A percentile compares a stretch with the other conserved stretches of the same genome.
phyloP scores from a whole-genome alignment of 345 rosid genomes.

The Bruguiera gymnorhiza region DNA sequence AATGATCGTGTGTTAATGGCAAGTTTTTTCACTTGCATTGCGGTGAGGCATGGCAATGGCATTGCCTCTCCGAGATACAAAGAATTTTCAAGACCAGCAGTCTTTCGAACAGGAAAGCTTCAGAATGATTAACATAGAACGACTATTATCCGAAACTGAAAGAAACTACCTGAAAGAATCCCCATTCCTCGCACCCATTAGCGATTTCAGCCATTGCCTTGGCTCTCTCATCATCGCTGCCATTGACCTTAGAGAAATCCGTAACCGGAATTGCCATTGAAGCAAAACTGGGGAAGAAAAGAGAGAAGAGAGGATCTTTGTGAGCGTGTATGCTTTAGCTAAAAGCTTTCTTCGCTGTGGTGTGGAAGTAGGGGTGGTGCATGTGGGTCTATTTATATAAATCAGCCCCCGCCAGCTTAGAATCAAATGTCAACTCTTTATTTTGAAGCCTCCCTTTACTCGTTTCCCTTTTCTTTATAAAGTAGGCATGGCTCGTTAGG shows the following conservation, averaged over 20 bases:
- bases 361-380: not conserved
- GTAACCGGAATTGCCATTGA: slow-evolving; percentile 86
- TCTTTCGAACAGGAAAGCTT: too few species aligned
- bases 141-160: not conserved
- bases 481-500: not conserved
- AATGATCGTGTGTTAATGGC: too few species aligned
- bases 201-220: slow-evolving; percentile 65
- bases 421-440: slow-evolving; percentile 15
- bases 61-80: too few species aligned
- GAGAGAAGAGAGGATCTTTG: not conserved
- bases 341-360: not conserved
- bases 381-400: slow-evolving; percentile 29
- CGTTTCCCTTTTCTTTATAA: not conserved
- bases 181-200: slow-evolving; percentile 80
- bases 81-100: too few species aligned
- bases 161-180: slow-evolving; percentile 76
- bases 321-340: slow-evolving; percentile 1
- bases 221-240: slow-evolving; percentile 53
- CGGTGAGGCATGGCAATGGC: too few species aligned
- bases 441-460: not conserved
- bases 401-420: slow-evolving; percentile 19
- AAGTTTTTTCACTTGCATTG: too few species aligned
- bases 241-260: slow-evolving; percentile 75
- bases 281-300: not conserved
- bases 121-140: not conserved